Base-by-base conservation (phyloP, 1,284 basidiomycete species). In the Apiotrichum sp. region DNA sequence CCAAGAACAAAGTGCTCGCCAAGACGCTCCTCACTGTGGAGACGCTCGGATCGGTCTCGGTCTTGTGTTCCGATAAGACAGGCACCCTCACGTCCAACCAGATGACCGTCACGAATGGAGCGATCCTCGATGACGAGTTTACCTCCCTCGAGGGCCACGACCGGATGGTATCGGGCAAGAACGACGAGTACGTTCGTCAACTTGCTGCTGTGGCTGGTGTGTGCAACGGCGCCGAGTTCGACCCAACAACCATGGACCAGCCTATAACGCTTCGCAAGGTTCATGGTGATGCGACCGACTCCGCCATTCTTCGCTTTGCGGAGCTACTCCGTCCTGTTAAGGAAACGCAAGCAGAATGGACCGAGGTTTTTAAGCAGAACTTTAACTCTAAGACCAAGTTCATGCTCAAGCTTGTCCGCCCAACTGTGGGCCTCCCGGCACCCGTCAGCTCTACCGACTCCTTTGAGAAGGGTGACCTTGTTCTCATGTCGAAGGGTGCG, bases 321-420 rank as follows among this genome's bases (percentile, higher is more conserved):
- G 83, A 84, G 63, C 70, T 71, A 6, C 64, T 84, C 8, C 52
- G 65, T 43, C 66, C 74, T 11, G 71, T 77, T 6, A 53, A 62
- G 2, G 67, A 68, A 33, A 55, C 66, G n/a, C 64, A 68, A 36
- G 58, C 57, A 8, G 72, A 74, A 39, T 79, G 77, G 74, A 52
- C 65, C 10, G 72, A 73, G 52, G 57, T 77, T 3, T 77, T 72
- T 67, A 76, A 75, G 48, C 64, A 72, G 49, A 80, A 80, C 6
- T 86, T 86, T 76, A 84, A 83, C 70, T 84, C 83, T 11, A 81
- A 80, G 69, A 84, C 84, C 66, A 86, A 86, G 69, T 86, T 81
- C 78, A 85, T 85, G 81, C 78, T 83, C 53, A 80, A 79, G 58
- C 65, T 75, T 16, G 36, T 67, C 7, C 57, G 56, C 45, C 50